phyloP scores from a whole-genome alignment of 768 basidiomycete species.

The Sporobolomyces phaffii region DNA sequence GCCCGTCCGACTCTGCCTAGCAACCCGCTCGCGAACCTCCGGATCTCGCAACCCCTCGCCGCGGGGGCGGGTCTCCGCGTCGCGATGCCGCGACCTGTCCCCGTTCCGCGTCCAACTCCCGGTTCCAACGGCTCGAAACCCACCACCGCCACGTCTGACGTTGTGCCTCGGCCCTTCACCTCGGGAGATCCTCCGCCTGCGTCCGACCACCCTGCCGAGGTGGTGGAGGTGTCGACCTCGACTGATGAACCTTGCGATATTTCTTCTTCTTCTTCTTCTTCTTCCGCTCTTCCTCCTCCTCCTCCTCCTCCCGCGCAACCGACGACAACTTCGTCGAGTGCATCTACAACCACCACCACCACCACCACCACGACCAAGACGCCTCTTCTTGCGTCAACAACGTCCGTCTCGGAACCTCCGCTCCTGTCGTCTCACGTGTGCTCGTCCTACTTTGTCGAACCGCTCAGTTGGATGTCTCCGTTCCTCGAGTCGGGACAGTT shows the following conservation, averaged over 20 bases:
- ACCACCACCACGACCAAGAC: neutral
- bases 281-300: neutral
- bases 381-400: neutral
- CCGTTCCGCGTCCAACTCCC: slow-evolving; percentile 10
- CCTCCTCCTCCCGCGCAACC: neutral
- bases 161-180: too few relatives aligned
- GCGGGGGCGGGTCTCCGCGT: slow-evolving; percentile 33
- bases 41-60: slow-evolving; percentile 33
- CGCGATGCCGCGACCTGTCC: slow-evolving; percentile 17
- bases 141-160: neutral
- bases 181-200: too few relatives aligned
- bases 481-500: slow-evolving; percentile 68
- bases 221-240: too few relatives aligned
- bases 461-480: slow-evolving; percentile 93
- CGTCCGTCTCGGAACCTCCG: slow-evolving; percentile 15
- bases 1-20: neutral
- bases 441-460: slow-evolving; percentile 95
- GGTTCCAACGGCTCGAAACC: neutral
- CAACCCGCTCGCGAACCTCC: slow-evolving; percentile 27
- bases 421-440: slow-evolving; percentile 50
- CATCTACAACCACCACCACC: neutral
- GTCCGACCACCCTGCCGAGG: too few relatives aligned
- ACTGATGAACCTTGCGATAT: too few relatives aligned
- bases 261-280: too few relatives aligned
- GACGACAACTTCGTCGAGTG: neutral